Conservation (phyloP, 805 yeast genomes). For the Saccharomycopsis olivae region DNA sequence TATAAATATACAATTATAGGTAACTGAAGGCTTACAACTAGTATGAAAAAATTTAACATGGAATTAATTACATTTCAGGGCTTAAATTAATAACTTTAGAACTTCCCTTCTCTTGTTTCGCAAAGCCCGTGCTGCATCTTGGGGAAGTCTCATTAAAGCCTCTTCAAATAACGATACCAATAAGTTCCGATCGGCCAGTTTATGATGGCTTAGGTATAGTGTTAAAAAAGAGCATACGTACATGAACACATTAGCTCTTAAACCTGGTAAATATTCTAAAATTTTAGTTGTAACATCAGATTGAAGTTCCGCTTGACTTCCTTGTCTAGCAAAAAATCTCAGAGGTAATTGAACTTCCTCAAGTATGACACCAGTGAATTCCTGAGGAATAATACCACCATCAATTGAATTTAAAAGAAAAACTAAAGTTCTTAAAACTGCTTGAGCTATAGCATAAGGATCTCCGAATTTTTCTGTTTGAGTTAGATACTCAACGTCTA, state of each 20-base stretch:
- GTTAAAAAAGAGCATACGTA: constrained; percentile 30
- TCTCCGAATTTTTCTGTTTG: constrained; percentile 14
- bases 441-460: constrained; percentile 20
- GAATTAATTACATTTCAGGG: too few relatives aligned
- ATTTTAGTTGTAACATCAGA: constrained; percentile 25
- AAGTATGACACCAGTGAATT: constrained; percentile 22
- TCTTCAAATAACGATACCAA: constrained; percentile 17
- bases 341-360: constrained; percentile 21
- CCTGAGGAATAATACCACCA: constrained; percentile 32
- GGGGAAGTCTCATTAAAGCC: constrained; percentile 12
- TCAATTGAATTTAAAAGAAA: constrained; percentile 26
- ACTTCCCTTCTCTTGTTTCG: constrained; percentile 15
- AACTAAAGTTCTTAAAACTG: constrained; percentile 23
- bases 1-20: too few relatives aligned
- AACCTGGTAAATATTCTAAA: constrained; percentile 30
- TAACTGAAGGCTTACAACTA: too few relatives aligned
- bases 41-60: too few relatives aligned
- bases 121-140: constrained; percentile 9
- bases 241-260: constrained; percentile 32
- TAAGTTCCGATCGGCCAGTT: constrained; percentile 7
- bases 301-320: constrained; percentile 21
- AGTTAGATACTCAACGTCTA: constrained; percentile 15
- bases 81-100: constrained; percentile 10
- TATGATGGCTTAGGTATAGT: constrained; percentile 21
- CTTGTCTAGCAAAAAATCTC: constrained; percentile 21